These are phyloP conservation scores for Calonectria pauciramosa DNA, from an alignment of 2,329 filamentous ascomycete species.

Conservation along the genomic window DNA sequence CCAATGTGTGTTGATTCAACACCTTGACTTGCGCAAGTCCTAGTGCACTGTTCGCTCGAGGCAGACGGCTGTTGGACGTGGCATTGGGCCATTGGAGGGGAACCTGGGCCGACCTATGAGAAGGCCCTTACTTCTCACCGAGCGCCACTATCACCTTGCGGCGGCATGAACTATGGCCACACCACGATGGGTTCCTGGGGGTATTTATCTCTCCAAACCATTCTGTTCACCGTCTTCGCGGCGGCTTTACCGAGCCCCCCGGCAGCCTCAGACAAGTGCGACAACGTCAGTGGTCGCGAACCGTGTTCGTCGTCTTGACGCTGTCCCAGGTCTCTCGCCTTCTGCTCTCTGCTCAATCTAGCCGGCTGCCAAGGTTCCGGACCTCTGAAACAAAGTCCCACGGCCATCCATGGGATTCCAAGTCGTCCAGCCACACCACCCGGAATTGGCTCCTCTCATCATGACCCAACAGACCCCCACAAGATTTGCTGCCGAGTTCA, in stretches of 20 bases:
- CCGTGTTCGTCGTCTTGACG: slow-evolving; percentile 3
- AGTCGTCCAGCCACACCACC: slow-evolving; percentile 20
- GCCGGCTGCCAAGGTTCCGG: slow-evolving; percentile 1
- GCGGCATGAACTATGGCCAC: slow-evolving; percentile 38
- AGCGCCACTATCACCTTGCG: slow-evolving; percentile 44
- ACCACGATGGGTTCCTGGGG: slow-evolving; percentile 17
- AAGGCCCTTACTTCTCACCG: slow-evolving; percentile 33
- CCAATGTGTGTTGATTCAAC: slow-evolving; percentile 17
- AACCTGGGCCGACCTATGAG: slow-evolving; percentile 24
- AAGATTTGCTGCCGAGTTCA: slow-evolving; percentile 41
- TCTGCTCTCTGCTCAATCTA: slow-evolving; percentile 9
- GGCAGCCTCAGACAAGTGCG: slow-evolving; percentile 12
- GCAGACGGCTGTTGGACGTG: slow-evolving; percentile 40
- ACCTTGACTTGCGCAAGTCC: slow-evolving; percentile 25
- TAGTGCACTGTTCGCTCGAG: slow-evolving; percentile 38
- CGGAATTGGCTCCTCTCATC: slow-evolving; percentile 24
- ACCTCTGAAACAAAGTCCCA: not conserved
- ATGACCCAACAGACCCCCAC: slow-evolving; percentile 39
- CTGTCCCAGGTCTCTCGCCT: not conserved
- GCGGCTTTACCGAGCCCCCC: slow-evolving; percentile 13
- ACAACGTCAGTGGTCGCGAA: slow-evolving; percentile 17
- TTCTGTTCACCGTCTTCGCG: slow-evolving; percentile 22
- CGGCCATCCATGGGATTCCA: slow-evolving; percentile 18
- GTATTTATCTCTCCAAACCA: not conserved
- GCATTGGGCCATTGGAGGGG: slow-evolving; percentile 40